Conservation (phyloP, 2,329 filamentous ascomycete genomes). For the Pseudogymnoascus sp. region DNA sequence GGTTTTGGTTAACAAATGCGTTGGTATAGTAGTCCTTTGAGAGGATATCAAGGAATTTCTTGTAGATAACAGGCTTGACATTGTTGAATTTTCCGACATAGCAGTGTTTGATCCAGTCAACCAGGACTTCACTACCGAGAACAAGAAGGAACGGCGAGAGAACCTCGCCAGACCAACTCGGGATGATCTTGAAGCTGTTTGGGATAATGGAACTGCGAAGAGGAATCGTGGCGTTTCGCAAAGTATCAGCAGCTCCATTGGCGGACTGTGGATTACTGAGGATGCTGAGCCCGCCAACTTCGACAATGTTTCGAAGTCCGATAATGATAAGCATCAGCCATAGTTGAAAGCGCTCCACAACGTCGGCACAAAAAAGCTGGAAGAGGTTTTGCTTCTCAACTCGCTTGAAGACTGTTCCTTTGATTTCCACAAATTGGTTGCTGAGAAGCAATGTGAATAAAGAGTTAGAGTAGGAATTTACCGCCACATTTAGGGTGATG, state of each 20-base stretch:
- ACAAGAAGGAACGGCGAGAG: conserved; percentile 90
- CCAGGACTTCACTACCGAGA: conserved; percentile 89
- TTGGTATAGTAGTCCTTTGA: conserved; percentile 98
- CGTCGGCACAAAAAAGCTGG: conserved; percentile 90
- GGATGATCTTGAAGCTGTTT: conserved; percentile 82
- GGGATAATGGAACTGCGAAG: conserved; percentile 71
- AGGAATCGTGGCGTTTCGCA: conserved; percentile 47
- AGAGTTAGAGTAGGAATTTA: conserved; percentile 97
- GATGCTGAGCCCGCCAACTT: conserved; percentile 76
- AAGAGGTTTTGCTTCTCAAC: conserved; percentile 98
- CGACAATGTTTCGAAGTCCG: conserved; percentile 89
- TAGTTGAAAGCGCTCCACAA: conserved; percentile 93
- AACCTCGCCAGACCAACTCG: conserved; percentile 80
- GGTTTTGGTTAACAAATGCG: conserved; percentile 80
- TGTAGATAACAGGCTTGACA: conserved; percentile 82
- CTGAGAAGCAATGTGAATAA: conserved; percentile 85
- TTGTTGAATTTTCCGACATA: conserved; percentile 99
- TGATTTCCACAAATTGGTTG: conserved; percentile 98
- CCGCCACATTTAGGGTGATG: conserved; percentile 93
- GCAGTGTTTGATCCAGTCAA: conserved; percentile 94
- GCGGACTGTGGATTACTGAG: conserved; percentile 37
- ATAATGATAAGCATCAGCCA: conserved; percentile 98
- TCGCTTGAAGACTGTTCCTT: conserved; percentile 95
- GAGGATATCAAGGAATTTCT: conserved; percentile 81
- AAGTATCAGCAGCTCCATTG: conserved; percentile 36